Evolutionary conservation across 2,329 filamentous ascomycete genomes (phyloP), one percentile per base, ranked within the genome.

Genomic region (Arthrobotrys musiformis): DNA sequence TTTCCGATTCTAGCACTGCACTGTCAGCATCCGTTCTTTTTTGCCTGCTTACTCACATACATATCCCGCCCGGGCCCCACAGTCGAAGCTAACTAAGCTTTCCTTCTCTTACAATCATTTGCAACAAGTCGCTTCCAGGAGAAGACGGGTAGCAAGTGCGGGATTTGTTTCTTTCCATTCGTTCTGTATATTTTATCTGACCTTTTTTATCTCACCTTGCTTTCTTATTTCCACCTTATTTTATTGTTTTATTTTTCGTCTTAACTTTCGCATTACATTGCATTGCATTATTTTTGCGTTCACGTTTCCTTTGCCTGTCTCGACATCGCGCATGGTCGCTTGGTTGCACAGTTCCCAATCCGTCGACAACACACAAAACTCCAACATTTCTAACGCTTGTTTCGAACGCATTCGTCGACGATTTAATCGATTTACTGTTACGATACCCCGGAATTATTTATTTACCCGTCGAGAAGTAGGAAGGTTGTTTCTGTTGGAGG

Each of bases 121-220:
- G 64, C 64, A 61, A 69, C 37, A 70, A 30, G 35, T 46, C 42
- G 58, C 72, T 76, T 76, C 72, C 72, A 69, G 72, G 72, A 50
- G 72, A 76, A 76, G 72, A 58, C 58, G 48, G 68, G 48, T 56
- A 72, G 17, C 66, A 48, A 63, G 33, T 58, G 54, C 54, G 54
- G 54, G 54, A 58, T 58, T 58, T 58, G 54, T 58, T 58, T 58
- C 68, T 52, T 61, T 76, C 30, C 28, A 48, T 58, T 56, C 68
- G 63, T 70, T 68, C 76, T 76, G 48, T 52, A 73, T 64, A 70
- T 60, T 79, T 69, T 78, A 63, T 70, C 69, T 22, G 44, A 22
- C 19, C 19, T 11, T 37, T 48, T 72, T 70, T 75, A 66, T 77
- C 67, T 35, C 68, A 58, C 79, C 72, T 80, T 64, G 61, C 70